Conservation (phyloP, 768 basidiomycete species). For the Hemileccinum impolitum region DNA sequence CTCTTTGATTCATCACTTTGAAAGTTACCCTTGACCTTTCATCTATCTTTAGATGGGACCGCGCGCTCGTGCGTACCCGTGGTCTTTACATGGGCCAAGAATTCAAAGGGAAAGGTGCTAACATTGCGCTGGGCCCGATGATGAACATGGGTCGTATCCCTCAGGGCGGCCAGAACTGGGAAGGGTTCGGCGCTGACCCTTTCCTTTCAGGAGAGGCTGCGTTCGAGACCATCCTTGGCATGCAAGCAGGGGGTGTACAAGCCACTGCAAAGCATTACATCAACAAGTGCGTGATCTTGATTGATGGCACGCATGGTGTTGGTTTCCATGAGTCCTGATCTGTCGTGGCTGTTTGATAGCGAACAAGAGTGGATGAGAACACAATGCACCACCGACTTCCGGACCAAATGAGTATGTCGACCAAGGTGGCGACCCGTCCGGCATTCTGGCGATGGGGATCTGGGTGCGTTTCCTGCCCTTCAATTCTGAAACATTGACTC, state of each 20-base stretch:
- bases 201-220: constrained; percentile 74
- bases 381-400: constrained; percentile 51
- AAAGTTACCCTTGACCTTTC: neutral
- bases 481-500: too few relatives aligned
- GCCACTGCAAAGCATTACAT: constrained; percentile 85
- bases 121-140: constrained; percentile 77
- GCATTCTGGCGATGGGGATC: constrained; percentile 89
- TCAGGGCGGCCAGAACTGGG: constrained; percentile 87
- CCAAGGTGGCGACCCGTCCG: constrained; percentile 53
- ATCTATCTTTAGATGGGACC: constrained; percentile 55
- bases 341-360: constrained; percentile 13
- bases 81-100: constrained; percentile 81
- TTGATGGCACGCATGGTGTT: neutral
- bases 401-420: constrained; percentile 75
- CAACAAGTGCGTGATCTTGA: constrained; percentile 46
- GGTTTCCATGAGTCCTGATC: too few relatives aligned
- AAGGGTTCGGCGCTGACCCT: constrained; percentile 90
- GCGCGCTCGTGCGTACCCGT: constrained; percentile 69
- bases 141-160: constrained; percentile 87
- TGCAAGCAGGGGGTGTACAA: constrained; percentile 80
- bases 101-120: constrained; percentile 78
- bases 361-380: constrained; percentile 37
- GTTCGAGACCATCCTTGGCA: constrained; percentile 76
- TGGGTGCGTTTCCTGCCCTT: constrained; percentile 36
- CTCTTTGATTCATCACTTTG: neutral